Base-by-base conservation (phyloP, 2,329 filamentous ascomycete species). In the Alternaria burnsii region DNA sequence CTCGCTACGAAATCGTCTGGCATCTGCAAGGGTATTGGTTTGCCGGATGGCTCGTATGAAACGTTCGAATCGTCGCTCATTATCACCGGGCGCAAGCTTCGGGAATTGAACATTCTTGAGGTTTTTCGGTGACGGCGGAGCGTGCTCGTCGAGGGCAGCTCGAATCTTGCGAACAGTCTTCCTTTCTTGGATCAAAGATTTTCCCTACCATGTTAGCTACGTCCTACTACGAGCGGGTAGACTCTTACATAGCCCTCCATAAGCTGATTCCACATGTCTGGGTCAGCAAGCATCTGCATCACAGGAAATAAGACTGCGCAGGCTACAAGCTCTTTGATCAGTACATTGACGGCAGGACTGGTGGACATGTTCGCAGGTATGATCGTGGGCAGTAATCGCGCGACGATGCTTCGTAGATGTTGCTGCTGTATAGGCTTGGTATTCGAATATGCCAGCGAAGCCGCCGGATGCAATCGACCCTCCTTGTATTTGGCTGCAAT, bases 181-280 rank as follows among this genome's bases (percentile, higher is more conserved):
- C 38, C 96, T 88, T 76, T 99, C 96, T 78, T 98, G 95, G 42
- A 99, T 84, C 82, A 97, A 90, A 26, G 91, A 90, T 51, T 92
- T 89, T 18, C 93, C 91, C 78, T 90, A 47, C 4, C 3, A 2
- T 28, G 58, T 77, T 51, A 76, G 69, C 26, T 18, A 36, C 11
- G 3, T 22, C 42, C 12, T n/a, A 47, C n/a, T 4, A 24, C 9
- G 36, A 5, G 28, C 67, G 79, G 36, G 22, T 8, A 24, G 36
- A 22, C 32, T 51, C 76, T 70, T 69, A 77, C 89, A 78, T 91
- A 93, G 57, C 90, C 94, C 78, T 98, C 94, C 85, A 98, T 93
- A 61, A 97, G 80, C 77, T 97, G 94, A 72, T 99, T 98, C 94
- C 94, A 99, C 9, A 91, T 97, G 80, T 99, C 96, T 1, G 96